Conservation (phyloP, 164 flowering plant genomes). For the Vitis vinifera region ASM3070453v1 NC_081805.1:8212501-8213000, state of each 20-base stretch:
- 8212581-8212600: slow-evolving; percentile 31
- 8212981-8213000: slow-evolving; percentile 1
- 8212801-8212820: background rate
- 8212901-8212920: no score
- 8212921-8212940: background rate
- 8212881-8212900: no score
- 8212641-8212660: slow-evolving; percentile 76
- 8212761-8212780: background rate
- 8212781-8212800: background rate
- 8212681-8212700: slow-evolving; percentile 61
- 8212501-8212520: slow-evolving; percentile 52
- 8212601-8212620: slow-evolving; percentile 71
- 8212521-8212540: background rate
- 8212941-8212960: background rate
- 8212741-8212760: background rate
- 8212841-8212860: background rate
- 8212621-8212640: slow-evolving; percentile 64
- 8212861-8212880: background rate
- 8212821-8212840: background rate
- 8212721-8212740: background rate
- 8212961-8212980: background rate
- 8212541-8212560: background rate
- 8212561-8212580: background rate
- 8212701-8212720: background rate
- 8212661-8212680: slow-evolving; percentile 72